Evolutionary conservation across 495 filamentous ascomycete species (phyloP).

Genomic region (Hamigera avellanea): DNA sequence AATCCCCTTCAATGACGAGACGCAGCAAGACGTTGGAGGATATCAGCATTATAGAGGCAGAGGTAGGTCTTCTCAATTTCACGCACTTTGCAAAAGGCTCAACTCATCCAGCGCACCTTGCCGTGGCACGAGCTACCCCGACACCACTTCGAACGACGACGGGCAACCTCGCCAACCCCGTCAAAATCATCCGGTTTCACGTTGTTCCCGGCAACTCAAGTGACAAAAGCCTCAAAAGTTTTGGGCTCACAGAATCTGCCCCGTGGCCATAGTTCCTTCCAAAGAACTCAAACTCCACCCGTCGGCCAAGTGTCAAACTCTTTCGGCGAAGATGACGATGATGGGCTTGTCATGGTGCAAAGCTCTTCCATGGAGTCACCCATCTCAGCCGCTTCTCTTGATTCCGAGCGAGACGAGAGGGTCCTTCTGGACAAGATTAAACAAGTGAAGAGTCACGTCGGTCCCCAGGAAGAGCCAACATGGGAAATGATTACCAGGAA

Average conservation of each 20-base stretch:
- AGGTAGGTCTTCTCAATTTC: conserved; percentile 12
- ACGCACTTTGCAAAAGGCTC: too few species aligned
- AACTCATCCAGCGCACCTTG: neutral
- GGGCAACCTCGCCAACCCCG: conserved; percentile 48
- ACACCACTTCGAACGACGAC: conserved; percentile 27
- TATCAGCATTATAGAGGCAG: conserved; percentile 35
- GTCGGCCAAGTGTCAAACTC: conserved; percentile 3
- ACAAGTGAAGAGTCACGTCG: conserved; percentile 6
- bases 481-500: conserved; percentile 16
- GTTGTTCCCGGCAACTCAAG: conserved; percentile 47
- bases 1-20: conserved; percentile 45
- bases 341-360: conserved; percentile 2
- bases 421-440: conserved; percentile 9
- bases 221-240: conserved; percentile 25
- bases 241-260: conserved; percentile 23
- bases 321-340: conserved; percentile 11
- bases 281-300: conserved; percentile 50
- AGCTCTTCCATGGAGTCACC: neutral
- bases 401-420: conserved; percentile 9
- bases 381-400: conserved; percentile 6
- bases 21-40: conserved; percentile 59
- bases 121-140: conserved; percentile 7
- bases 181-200: conserved; percentile 48
- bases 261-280: conserved; percentile 32
- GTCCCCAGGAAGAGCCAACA: conserved; percentile 8